These are phyloP conservation scores for Postia placenta DNA, from an alignment of 768 basidiomycete genomes.

Conservation along the genomic window DNA sequence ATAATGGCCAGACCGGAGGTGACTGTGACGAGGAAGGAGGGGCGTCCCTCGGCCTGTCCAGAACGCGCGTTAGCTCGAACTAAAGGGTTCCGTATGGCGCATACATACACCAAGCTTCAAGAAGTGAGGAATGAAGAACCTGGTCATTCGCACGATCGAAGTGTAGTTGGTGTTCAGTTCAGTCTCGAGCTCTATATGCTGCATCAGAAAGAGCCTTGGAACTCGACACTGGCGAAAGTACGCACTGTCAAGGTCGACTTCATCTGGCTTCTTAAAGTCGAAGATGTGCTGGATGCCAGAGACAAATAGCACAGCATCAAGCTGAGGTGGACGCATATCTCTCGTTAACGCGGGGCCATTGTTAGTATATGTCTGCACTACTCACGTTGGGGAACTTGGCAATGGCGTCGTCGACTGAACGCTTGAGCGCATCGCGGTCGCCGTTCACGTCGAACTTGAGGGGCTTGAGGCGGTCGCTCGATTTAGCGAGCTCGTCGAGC, in stretches of 20 bases:
- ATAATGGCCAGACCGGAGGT: constrained; percentile 46
- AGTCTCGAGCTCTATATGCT: constrained; percentile 28
- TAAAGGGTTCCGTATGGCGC: background rate
- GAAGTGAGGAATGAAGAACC: constrained; percentile 49
- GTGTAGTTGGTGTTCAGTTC: constrained; percentile 54
- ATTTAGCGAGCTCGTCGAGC: constrained; percentile 39
- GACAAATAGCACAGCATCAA: constrained; percentile 49
- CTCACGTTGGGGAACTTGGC: constrained; percentile 43
- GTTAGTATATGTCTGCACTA: background rate
- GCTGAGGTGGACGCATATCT: constrained; percentile 24
- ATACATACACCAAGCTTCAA: constrained; percentile 42
- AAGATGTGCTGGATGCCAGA: constrained; percentile 49
- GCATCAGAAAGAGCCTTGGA: no score
- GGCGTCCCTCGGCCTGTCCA: constrained; percentile 36
- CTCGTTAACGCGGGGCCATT: background rate
- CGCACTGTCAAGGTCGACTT: constrained; percentile 37
- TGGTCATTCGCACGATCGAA: constrained; percentile 41
- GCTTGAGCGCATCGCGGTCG: constrained; percentile 32
- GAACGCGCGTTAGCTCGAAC: background rate
- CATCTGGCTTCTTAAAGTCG: constrained; percentile 37
- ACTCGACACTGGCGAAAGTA: background rate
- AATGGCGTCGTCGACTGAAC: constrained; percentile 35
- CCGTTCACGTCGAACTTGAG: constrained; percentile 39
- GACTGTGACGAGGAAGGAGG: constrained; percentile 44
- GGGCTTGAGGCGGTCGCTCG: constrained; percentile 31